phyloP scores from a whole-genome alignment of 495 filamentous ascomycete species.

The Astrothelium subdiscretum region DNA sequence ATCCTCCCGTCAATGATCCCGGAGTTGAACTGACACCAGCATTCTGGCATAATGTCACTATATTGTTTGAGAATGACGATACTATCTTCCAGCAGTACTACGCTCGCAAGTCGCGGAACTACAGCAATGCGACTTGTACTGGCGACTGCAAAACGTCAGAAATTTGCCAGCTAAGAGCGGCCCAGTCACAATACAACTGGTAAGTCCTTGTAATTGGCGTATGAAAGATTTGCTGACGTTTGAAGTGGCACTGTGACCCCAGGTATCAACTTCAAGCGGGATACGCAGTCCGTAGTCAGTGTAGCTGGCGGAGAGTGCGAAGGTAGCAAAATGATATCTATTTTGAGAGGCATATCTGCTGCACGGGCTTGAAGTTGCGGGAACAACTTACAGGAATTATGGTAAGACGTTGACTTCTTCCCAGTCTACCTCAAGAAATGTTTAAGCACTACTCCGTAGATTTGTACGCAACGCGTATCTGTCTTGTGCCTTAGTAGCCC shows the following conservation, averaged over 20 bases:
- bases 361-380: too few relatives aligned
- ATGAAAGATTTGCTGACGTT: not conserved
- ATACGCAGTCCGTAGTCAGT: too few relatives aligned
- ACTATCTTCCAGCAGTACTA: constrained; percentile 32
- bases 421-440: too few relatives aligned
- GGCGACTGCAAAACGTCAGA: constrained; percentile 28
- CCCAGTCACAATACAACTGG: constrained; percentile 11
- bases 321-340: too few relatives aligned
- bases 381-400: too few relatives aligned
- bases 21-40: constrained; percentile 38
- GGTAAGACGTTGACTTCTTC: too few relatives aligned
- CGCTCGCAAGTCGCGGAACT: constrained; percentile 29
- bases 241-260: not conserved
- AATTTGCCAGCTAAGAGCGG: constrained; percentile 35
- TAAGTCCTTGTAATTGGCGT: not conserved
- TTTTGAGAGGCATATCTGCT: too few relatives aligned
- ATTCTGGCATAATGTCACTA: constrained; percentile 50
- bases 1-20: constrained; percentile 27
- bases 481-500: too few relatives aligned
- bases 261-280: not conserved
- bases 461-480: too few relatives aligned
- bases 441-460: too few relatives aligned
- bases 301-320: too few relatives aligned
- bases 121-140: constrained; percentile 23
- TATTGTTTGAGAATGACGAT: constrained; percentile 27